Evolutionary conservation across 257 asterid species (phyloP).

Genomic region (Phtheirospermum japonicum): DNA sequence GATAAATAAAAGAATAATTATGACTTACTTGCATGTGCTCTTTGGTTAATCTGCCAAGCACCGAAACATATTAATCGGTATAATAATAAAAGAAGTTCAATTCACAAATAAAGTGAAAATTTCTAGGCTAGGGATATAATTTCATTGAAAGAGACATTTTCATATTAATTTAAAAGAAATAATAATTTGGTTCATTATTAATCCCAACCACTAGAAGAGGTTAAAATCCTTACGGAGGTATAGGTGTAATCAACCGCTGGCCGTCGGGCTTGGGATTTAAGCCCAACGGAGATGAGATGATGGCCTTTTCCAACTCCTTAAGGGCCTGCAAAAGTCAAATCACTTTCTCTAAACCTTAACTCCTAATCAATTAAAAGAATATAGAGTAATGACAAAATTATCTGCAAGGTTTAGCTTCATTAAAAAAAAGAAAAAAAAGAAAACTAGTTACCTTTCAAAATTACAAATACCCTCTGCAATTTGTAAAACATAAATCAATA

Average conservation of each 20-base stretch:
- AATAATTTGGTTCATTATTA: background rate
- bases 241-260: slow-evolving; percentile 71
- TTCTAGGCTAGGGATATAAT: background rate
- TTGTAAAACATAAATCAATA: background rate
- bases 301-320: slow-evolving; percentile 91
- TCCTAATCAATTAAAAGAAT: slow-evolving; percentile 14
- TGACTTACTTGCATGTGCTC: slow-evolving; percentile 86
- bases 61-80: slow-evolving; percentile 27
- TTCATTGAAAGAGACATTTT: slow-evolving; percentile 19
- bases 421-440: background rate
- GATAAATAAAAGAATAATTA: slow-evolving; percentile 12
- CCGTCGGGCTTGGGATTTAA: slow-evolving; percentile 74
- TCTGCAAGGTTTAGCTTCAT: background rate
- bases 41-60: slow-evolving; percentile 74
- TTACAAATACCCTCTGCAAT: background rate
- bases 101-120: slow-evolving; percentile 9
- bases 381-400: too few species aligned
- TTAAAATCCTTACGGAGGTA: slow-evolving; percentile 78
- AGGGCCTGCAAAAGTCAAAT: slow-evolving; percentile 53
- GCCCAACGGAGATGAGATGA: slow-evolving; percentile 79
- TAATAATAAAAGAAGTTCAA: slow-evolving; percentile 12
- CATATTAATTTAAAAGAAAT: background rate
- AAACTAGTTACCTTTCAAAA: background rate
- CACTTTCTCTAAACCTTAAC: slow-evolving; percentile 18
- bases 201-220: slow-evolving; percentile 8